Percentiles rank a stretch among this genome's conserved stretches.
These are phyloP conservation scores for Vitellaria paradoxa DNA, from an alignment of 179 eudicot genomes.

Conservation along the genomic window DNA sequence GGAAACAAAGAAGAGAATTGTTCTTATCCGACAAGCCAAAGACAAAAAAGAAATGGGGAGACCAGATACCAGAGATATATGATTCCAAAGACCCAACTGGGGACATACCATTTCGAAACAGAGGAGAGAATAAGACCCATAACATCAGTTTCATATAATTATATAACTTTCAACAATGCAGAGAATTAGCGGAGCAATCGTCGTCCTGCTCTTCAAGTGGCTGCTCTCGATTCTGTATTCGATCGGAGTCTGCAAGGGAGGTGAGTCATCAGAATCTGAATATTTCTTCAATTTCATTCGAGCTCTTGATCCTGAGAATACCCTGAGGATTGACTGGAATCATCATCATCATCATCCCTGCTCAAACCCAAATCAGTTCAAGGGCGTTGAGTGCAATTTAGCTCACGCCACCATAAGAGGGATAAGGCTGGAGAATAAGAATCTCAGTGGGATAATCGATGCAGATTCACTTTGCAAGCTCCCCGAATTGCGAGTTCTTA, in stretches of 20 bases:
- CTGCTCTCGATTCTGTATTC: constrained; percentile 7
- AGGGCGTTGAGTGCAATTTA: constrained; percentile 24
- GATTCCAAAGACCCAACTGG: background rate
- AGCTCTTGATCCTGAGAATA: constrained; percentile 27
- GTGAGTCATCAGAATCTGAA: constrained; percentile 21
- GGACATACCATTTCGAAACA: background rate
- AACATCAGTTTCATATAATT: background rate
- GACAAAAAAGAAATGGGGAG: too few relatives aligned
- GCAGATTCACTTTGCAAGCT: constrained; percentile 28
- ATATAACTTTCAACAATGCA: background rate
- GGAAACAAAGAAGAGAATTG: constrained; percentile 1
- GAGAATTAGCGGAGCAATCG: background rate
- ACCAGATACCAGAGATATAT: background rate
- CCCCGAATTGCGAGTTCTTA: constrained; percentile 22
- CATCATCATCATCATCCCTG: constrained; percentile 16
- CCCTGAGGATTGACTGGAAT: constrained; percentile 17
- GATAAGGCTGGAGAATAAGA: constrained; percentile 28
- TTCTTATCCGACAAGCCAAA: background rate
- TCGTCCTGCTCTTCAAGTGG: background rate
- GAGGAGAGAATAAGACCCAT: background rate
- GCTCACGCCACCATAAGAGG: constrained; percentile 7
- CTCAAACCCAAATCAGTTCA: constrained; percentile 2
- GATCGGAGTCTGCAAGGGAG: constrained; percentile 20
- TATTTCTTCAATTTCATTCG: constrained; percentile 21
- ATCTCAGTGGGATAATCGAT: constrained; percentile 30